Percentiles rank a stretch among this genome's conserved stretches.
Conservation (phyloP, 2,329 filamentous ascomycete species). For the Cordyceps militaris region DNA sequence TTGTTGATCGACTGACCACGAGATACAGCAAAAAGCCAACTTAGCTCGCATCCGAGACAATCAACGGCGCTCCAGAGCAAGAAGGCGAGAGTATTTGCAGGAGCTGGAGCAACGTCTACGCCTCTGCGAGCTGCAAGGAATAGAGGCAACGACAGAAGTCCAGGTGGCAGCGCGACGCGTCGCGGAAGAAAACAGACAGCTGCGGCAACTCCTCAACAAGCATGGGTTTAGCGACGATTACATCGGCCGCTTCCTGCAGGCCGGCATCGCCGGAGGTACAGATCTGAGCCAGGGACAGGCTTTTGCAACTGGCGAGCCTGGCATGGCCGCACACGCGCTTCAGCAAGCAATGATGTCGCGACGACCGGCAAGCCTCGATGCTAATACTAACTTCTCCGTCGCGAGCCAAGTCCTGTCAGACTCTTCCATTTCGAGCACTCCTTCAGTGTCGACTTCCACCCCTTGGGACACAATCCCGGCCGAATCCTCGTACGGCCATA, state of each 20-base stretch:
- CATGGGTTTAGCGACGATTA: slow-evolving; percentile 51
- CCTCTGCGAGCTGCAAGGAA: slow-evolving; percentile 55
- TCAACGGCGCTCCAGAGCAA: slow-evolving; percentile 66
- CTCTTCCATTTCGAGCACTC: slow-evolving; percentile 24
- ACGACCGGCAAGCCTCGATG: slow-evolving; percentile 24
- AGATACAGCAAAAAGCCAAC: slow-evolving; percentile 30
- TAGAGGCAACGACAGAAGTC: slow-evolving; percentile 64
- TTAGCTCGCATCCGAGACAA: slow-evolving; percentile 63
- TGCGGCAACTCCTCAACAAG: slow-evolving; percentile 51
- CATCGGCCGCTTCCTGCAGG: slow-evolving; percentile 38
- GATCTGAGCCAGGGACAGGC: neutral
- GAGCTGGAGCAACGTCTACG: slow-evolving; percentile 57
- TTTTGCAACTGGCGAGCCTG: slow-evolving; percentile 15
- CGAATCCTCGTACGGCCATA: slow-evolving; percentile 5
- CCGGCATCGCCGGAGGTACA: neutral
- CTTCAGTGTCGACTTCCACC: slow-evolving; percentile 26
- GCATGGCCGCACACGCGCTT: slow-evolving; percentile 26
- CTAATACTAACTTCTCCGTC: slow-evolving; percentile 21
- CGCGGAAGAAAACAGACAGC: slow-evolving; percentile 59
- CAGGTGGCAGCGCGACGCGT: slow-evolving; percentile 63
- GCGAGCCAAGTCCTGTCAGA: slow-evolving; percentile 28
- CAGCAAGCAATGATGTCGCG: slow-evolving; percentile 33
- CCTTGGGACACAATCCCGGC: slow-evolving; percentile 24
- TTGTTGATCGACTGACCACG: neutral
- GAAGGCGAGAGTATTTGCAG: slow-evolving; percentile 65